A percentile compares a stretch with the other conserved stretches of the same genome.
Conservation (phyloP, 306 rosid genomes). For the Fragaria nilgerrensis region DNA sequence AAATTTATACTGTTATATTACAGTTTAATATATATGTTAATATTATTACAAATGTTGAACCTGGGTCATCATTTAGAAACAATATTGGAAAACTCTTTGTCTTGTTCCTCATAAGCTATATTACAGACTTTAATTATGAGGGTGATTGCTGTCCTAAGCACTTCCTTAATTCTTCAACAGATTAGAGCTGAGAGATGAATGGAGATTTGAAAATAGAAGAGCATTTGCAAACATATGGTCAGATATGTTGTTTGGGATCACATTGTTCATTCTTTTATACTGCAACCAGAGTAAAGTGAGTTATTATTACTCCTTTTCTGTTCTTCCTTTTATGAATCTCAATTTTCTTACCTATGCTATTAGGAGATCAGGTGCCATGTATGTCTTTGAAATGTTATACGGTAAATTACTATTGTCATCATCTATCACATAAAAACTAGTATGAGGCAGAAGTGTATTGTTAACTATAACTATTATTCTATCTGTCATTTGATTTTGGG, state of each 20-base stretch:
- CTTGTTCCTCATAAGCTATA: neutral
- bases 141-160: constrained; percentile 26
- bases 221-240: constrained; percentile 99
- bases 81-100: too few species aligned
- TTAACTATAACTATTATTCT: neutral
- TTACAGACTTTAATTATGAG: constrained; percentile 17
- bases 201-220: constrained; percentile 86
- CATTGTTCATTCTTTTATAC: constrained; percentile 84
- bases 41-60: too few species aligned
- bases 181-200: constrained; percentile 82
- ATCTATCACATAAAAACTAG: neutral
- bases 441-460: neutral
- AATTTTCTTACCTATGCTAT: neutral
- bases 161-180: constrained; percentile 48
- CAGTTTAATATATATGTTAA: neutral
- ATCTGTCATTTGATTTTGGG: neutral
- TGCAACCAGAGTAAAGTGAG: constrained; percentile 88
- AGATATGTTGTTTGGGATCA: constrained; percentile 78
- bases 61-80: too few species aligned
- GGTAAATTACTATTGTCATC: neutral
- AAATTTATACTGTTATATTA: neutral
- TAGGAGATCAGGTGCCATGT: neutral
- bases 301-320: constrained; percentile 20
- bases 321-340: constrained; percentile 13
- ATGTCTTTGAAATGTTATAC: neutral